These are phyloP conservation scores for Salix viminalis DNA, from an alignment of 345 rosid species.

Conservation along the genomic window DNA sequence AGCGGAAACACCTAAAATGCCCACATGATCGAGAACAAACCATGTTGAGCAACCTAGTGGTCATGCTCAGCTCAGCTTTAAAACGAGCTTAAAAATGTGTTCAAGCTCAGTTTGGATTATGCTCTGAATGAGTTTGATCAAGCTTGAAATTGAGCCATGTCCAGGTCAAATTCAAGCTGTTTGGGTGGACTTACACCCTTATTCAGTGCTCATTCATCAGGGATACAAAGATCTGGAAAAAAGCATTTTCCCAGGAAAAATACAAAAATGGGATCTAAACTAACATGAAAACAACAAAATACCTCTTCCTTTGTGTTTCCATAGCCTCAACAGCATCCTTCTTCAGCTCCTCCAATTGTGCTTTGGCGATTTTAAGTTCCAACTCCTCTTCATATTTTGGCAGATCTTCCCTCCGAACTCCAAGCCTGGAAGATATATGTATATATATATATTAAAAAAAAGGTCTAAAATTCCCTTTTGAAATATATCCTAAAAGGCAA, in stretches of 20 bases:
- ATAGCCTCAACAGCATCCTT: conserved; percentile 87
- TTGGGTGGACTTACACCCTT: neutral
- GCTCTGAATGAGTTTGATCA: neutral
- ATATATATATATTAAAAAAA: conserved; percentile 1
- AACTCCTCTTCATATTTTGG: conserved; percentile 83
- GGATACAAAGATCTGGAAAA: neutral
- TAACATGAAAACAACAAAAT: neutral
- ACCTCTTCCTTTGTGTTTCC: conserved; percentile 95
- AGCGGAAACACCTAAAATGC: neutral
- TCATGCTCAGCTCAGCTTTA: neutral
- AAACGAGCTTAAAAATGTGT: neutral
- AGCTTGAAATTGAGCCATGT: neutral
- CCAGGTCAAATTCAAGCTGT: neutral
- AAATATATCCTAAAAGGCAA: neutral
- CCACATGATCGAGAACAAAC: neutral
- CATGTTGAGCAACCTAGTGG: neutral
- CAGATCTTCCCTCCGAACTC: conserved; percentile 74
- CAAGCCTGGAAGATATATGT: conserved; percentile 50
- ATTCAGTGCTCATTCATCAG: neutral
- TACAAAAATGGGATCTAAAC: neutral
- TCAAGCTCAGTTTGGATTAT: neutral
- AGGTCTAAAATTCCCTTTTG: neutral
- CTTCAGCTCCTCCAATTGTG: conserved; percentile 83
- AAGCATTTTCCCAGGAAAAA: neutral
- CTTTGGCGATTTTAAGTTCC: conserved; percentile 78